Conservation (phyloP, 2,329 filamentous ascomycete species). For the Amauroascus verrucosus region DNA sequence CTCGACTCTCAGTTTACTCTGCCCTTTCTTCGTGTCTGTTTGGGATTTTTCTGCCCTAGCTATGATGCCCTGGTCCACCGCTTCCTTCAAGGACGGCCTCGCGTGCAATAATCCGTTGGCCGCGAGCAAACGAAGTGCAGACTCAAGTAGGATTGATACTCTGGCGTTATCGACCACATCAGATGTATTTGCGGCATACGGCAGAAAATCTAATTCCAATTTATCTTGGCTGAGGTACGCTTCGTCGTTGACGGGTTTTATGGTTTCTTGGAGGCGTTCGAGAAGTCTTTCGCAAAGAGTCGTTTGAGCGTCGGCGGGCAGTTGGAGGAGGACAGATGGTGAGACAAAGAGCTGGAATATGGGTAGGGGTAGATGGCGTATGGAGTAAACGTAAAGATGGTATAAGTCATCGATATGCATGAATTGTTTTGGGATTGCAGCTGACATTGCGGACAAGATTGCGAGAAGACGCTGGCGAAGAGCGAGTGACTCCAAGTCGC, state of each 20-base stretch:
- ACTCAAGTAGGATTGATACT: conserved; percentile 59
- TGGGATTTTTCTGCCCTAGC: conserved; percentile 40
- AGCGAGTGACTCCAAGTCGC: conserved; percentile 31
- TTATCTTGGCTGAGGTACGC: conserved; percentile 41
- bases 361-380: conserved; percentile 37
- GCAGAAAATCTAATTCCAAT: conserved; percentile 53
- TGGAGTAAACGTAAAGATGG: conserved; percentile 38
- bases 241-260: conserved; percentile 30
- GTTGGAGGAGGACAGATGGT: conserved; percentile 34
- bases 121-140: conserved; percentile 47
- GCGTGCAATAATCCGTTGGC: conserved; percentile 26
- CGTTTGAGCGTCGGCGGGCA: conserved; percentile 34
- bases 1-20: conserved; percentile 27
- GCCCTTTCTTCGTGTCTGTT: conserved; percentile 38
- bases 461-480: conserved; percentile 39
- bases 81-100: conserved; percentile 32
- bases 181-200: conserved; percentile 52
- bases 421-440: conserved; percentile 28
- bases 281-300: conserved; percentile 47
- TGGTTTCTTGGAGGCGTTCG: conserved; percentile 39
- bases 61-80: conserved; percentile 45
- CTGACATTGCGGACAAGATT: conserved; percentile 34
- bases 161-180: conserved; percentile 60
- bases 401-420: conserved; percentile 33
- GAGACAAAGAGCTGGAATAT: conserved; percentile 39